Conservation (phyloP, 345 rosid genomes). For the Ceriops zippeliana region DNA sequence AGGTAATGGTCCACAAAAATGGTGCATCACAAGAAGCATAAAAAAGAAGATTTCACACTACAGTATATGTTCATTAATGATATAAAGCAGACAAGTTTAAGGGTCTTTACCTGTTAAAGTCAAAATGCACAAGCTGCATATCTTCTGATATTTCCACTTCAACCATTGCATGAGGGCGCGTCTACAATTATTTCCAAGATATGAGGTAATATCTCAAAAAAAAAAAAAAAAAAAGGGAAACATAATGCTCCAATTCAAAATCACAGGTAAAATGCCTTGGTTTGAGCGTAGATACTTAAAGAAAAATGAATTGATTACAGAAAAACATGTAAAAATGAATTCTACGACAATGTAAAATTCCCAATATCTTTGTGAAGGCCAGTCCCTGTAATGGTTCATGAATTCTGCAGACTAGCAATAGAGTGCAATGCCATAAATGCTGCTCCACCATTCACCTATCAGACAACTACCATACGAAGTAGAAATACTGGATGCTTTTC, state of each 20-base stretch:
- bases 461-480: not conserved
- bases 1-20: not conserved
- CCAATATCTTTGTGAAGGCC: conserved; percentile 6
- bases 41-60: not conserved
- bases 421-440: not conserved
- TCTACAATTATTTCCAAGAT: conserved; percentile 38
- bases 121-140: conserved; percentile 99
- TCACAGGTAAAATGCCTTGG: too few relatives aligned
- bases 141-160: conserved; percentile 99
- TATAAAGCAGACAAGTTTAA: not conserved
- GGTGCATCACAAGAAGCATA: not conserved
- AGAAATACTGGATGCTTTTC: too few relatives aligned
- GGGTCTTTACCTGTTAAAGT: conserved; percentile 72
- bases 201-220: not conserved
- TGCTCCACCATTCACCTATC: not conserved
- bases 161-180: conserved; percentile 97
- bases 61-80: not conserved
- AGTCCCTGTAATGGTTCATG: too few relatives aligned
- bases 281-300: not conserved
- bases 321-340: not conserved
- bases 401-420: too few relatives aligned
- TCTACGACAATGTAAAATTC: not conserved
- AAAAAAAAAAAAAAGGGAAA: not conserved
- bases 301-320: not conserved
- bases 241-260: too few relatives aligned